phyloP scores from a whole-genome alignment of 2,329 filamentous ascomycete genomes.

The Drechslerella coelobrocha region DNA sequence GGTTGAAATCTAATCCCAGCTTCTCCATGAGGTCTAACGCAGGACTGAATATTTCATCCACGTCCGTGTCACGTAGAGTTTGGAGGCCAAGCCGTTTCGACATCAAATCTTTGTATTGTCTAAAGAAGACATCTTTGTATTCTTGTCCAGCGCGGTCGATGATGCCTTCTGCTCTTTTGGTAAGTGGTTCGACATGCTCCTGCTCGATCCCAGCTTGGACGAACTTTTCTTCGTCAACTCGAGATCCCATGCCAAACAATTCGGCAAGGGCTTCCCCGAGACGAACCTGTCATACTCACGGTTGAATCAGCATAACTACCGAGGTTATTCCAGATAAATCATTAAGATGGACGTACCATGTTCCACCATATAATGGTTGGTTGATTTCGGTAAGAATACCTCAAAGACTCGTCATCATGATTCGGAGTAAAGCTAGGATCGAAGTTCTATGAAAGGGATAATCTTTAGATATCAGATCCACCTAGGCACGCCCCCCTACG shows the following conservation, averaged over 20 bases:
- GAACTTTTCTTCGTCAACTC: conserved; percentile 75
- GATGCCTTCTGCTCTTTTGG: conserved; percentile 80
- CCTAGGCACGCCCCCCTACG: background rate
- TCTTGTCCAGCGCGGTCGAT: conserved; percentile 84
- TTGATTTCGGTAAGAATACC: conserved; percentile 93
- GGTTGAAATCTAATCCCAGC: conserved; percentile 88
- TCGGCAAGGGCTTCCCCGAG: conserved; percentile 89
- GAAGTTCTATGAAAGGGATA: conserved; percentile 67
- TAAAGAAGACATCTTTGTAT: conserved; percentile 83
- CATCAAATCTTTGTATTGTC: conserved; percentile 91
- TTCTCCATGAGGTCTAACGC: conserved; percentile 80
- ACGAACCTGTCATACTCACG: conserved; percentile 64
- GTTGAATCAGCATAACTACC: background rate
- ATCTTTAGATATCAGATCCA: background rate
- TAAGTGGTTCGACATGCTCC: conserved; percentile 72
- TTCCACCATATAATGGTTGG: conserved; percentile 84
- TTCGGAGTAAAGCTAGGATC: conserved; percentile 95
- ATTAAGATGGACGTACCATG: conserved; percentile 13
- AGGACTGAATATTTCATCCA: conserved; percentile 80
- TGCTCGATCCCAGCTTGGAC: conserved; percentile 74
- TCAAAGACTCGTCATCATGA: conserved; percentile 85
- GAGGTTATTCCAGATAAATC: background rate
- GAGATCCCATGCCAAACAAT: conserved; percentile 76
- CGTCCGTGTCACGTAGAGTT: conserved; percentile 73
- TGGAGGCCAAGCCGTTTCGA: conserved; percentile 77